phyloP scores from a whole-genome alignment of 2,329 filamentous ascomycete species.

The Domatiomyces globalis region DNA sequence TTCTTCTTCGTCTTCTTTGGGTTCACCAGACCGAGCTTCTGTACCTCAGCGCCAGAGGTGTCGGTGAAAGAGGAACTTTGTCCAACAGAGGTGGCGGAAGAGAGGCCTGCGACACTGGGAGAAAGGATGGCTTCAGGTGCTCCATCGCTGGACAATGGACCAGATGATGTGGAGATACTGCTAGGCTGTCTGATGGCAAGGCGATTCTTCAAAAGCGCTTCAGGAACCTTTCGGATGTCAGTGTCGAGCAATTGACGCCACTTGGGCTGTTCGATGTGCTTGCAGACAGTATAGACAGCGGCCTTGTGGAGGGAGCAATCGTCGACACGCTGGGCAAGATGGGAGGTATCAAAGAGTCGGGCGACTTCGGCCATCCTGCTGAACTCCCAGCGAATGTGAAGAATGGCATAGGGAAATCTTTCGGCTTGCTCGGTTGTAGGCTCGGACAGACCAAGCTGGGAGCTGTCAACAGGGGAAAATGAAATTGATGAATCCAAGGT shows the following conservation, averaged over 20 bases:
- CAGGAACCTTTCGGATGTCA: constrained; percentile 40
- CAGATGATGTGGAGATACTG: constrained; percentile 14
- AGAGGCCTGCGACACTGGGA: constrained; percentile 12
- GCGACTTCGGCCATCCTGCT: constrained; percentile 4
- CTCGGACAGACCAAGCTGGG: constrained; percentile 14
- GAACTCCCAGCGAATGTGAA: constrained; percentile 38
- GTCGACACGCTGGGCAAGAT: constrained; percentile 32
- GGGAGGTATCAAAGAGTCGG: constrained; percentile 17
- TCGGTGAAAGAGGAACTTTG: constrained; percentile 3
- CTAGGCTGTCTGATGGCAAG: background rate
- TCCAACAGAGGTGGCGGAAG: constrained; percentile 20
- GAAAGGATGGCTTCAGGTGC: constrained; percentile 18
- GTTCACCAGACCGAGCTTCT: background rate
- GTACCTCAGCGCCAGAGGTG: background rate
- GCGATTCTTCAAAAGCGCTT: background rate
- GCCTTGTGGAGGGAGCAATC: constrained; percentile 42
- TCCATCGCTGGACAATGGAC: constrained; percentile 20
- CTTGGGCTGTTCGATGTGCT: constrained; percentile 33
- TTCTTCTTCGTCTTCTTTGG: constrained; percentile 3
- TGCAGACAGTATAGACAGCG: constrained; percentile 36
- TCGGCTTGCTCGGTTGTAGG: constrained; percentile 14
- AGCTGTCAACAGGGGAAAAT: constrained; percentile 19
- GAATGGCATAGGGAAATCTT: constrained; percentile 37
- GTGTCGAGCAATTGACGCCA: constrained; percentile 35
- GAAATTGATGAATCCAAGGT: constrained; percentile 35